These are phyloP conservation scores for Populus simonii DNA, from an alignment of 345 rosid genomes.

Conservation along the genomic window DNA sequence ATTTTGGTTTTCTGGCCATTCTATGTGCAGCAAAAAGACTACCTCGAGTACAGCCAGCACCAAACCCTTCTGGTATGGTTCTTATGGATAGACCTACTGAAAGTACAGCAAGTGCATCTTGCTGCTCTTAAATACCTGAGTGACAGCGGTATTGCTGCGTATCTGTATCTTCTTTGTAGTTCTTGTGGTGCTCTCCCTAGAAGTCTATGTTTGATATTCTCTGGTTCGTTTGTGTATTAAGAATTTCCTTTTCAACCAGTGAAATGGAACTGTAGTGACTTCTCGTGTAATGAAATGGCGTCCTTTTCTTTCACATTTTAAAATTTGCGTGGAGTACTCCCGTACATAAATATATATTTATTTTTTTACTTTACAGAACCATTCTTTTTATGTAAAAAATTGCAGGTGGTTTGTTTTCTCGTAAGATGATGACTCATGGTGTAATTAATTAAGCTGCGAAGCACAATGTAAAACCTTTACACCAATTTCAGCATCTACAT, in stretches of 20 bases:
- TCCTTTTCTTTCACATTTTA: not conserved
- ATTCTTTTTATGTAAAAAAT: not conserved
- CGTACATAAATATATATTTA: no score
- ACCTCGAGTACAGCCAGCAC: slow-evolving; percentile 83
- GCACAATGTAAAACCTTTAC: no score
- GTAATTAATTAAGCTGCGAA: not conserved
- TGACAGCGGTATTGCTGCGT: not conserved
- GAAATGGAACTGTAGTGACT: slow-evolving; percentile 21
- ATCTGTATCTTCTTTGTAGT: slow-evolving; percentile 26
- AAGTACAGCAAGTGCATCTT: slow-evolving; percentile 64
- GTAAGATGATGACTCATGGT: not conserved
- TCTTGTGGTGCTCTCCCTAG: slow-evolving; percentile 20
- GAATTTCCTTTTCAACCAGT: slow-evolving; percentile 17
- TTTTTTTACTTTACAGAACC: not conserved
- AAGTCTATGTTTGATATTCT: slow-evolving; percentile 2
- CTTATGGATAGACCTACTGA: slow-evolving; percentile 74
- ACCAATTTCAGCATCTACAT: no score
- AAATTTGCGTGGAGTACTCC: no score
- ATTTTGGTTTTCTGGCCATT: not conserved
- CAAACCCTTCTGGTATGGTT: slow-evolving; percentile 85
- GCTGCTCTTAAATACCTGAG: slow-evolving; percentile 54
- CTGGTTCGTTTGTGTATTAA: slow-evolving; percentile 6
- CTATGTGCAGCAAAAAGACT: slow-evolving; percentile 64
- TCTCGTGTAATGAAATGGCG: slow-evolving; percentile 21
- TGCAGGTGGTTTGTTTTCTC: not conserved